Evolutionary conservation across 169 alveolate species (phyloP), one percentile per base, ranked within the genome.

Genomic region (Plasmodium inui): DNA sequence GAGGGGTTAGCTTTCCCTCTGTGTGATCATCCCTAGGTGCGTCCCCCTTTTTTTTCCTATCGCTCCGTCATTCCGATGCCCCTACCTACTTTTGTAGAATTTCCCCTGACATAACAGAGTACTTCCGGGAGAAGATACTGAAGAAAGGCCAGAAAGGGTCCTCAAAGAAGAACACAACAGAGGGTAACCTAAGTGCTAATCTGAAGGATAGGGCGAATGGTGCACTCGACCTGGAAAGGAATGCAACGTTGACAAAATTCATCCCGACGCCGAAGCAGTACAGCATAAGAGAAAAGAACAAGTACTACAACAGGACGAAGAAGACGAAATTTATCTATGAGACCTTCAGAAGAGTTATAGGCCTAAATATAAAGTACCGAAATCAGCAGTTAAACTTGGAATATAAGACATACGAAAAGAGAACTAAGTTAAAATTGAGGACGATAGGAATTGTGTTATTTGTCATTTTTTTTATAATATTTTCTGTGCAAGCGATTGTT

Each of bases 361-460:
- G 83, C 9, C 70, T 82, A 10, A 91, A 82, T 17, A 71, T 91
- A 70, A 82, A 80, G 37, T 91, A 91, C 71, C 73, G 95, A 39
- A 91, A 91, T 82, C 95, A 91, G 46, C 95, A 91, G 57, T 37
- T 91, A 82, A 91, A 91, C 78, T 91, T 91, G 39, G 95, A 91
- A 71, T 91, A 91, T 91, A 82, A 91, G 30, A 91, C 92, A 72
- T 91, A 82, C 71, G 95, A 91, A 28, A 91, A 91, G 76, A 82
- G 92, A 28, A 91, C 70, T 8, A 91, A 91, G 57, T 32, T 81
- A 81, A 80, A 91, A 82, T 50, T 91, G 70, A 50, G 92, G 37
- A 81, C 74, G 32, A 91, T 91, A 32, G 76, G 83, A 70, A 28
- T 91, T 26, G 17, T 91, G 0, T 50, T 91, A 12, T 91, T 67